phyloP scores from a whole-genome alignment of 2,329 filamentous ascomycete genomes.

The Drechslera avenae region DNA sequence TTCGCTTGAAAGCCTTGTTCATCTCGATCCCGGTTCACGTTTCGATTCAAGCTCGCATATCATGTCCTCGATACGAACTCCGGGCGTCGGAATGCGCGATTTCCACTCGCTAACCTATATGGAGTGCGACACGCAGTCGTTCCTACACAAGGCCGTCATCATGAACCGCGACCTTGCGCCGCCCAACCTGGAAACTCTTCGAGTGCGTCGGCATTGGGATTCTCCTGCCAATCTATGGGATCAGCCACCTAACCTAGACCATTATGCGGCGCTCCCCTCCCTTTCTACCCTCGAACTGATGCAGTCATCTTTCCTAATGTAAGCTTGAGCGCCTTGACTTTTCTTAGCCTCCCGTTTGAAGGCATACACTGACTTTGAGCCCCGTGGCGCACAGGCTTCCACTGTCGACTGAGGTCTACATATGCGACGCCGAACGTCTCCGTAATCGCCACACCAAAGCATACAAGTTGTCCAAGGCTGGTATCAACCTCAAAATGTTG shows the following conservation, averaged over 20 bases:
- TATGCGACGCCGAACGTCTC: conserved; percentile 31
- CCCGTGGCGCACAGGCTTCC: conserved; percentile 11
- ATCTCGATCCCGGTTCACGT: conserved; percentile 34
- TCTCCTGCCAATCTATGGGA: conserved; percentile 36
- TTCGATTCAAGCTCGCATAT: conserved; percentile 17
- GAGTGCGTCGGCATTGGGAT: conserved; percentile 31
- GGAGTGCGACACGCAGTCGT: conserved; percentile 39
- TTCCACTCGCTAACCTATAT: conserved; percentile 37
- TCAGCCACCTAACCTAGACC: conserved; percentile 28
- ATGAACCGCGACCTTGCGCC: conserved; percentile 36
- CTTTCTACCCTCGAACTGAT: conserved; percentile 36
- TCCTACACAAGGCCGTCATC: conserved; percentile 35
- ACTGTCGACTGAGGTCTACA: conserved; percentile 19
- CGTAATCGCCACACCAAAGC: conserved; percentile 35
- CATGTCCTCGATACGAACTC: conserved; percentile 19
- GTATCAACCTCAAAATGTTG: conserved; percentile 35
- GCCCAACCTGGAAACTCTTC: conserved; percentile 36
- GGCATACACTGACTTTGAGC: not conserved
- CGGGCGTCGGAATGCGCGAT: conserved; percentile 39
- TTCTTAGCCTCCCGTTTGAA: not conserved
- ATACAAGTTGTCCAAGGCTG: conserved; percentile 31
- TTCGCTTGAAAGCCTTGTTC: conserved; percentile 38
- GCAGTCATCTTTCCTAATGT: conserved; percentile 25
- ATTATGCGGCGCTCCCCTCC: conserved; percentile 33
- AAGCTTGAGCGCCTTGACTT: not conserved